Conservation (phyloP, 148 eudicot genomes). For the Cornus controversa region DNA sequence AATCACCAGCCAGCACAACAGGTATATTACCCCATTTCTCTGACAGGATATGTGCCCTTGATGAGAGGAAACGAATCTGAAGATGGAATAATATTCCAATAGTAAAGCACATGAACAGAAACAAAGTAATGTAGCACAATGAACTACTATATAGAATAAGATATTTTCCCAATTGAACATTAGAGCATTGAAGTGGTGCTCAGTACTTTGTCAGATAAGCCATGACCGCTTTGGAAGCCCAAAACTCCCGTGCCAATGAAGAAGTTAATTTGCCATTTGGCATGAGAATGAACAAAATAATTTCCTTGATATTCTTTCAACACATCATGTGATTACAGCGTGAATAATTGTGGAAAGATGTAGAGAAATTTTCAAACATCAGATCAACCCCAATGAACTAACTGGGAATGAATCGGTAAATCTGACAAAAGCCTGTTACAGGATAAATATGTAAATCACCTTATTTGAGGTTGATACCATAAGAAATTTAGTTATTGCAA, state of each 20-base stretch:
- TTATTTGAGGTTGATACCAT: background rate
- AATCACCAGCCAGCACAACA: constrained; percentile 44
- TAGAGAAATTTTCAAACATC: background rate
- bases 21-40: constrained; percentile 47
- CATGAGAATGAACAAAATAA: background rate
- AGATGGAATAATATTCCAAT: background rate
- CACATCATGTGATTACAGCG: background rate
- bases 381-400: background rate
- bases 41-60: constrained; percentile 36
- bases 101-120: background rate
- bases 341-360: constrained; percentile 3
- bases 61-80: constrained; percentile 35
- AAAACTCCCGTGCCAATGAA: background rate
- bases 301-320: background rate
- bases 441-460: background rate
- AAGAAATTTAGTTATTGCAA: background rate
- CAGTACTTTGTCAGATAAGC: background rate
- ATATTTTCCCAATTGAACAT: background rate
- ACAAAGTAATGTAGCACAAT: background rate
- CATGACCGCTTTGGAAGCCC: background rate
- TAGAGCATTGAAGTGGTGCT: background rate
- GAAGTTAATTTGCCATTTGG: background rate
- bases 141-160: background rate
- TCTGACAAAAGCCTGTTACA: background rate
- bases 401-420: background rate